Evolutionary conservation across 495 filamentous ascomycete genomes (phyloP).

Genomic region (Podospora australis): DNA sequence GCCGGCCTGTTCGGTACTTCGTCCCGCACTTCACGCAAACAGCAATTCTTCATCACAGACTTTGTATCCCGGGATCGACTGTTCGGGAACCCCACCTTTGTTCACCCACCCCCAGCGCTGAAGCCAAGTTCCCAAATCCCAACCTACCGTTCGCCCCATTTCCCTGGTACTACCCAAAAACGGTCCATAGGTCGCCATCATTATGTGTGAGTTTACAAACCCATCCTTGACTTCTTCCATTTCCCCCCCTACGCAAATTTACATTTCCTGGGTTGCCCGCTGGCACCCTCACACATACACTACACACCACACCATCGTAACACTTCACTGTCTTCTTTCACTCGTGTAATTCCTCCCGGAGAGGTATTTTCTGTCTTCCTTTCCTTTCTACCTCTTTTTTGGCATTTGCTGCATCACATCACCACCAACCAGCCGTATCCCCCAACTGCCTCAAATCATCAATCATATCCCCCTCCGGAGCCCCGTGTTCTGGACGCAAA

Average conservation of each 20-base stretch:
- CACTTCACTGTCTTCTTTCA: not conserved
- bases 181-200: not conserved
- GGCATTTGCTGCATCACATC: not conserved
- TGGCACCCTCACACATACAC: too few species aligned
- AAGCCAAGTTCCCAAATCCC: too few species aligned
- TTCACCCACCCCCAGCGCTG: not conserved
- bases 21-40: too few species aligned
- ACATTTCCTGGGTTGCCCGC: too few species aligned
- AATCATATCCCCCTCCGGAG: not conserved
- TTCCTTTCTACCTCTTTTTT: not conserved
- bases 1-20: too few species aligned
- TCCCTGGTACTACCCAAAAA: not conserved
- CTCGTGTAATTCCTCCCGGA: not conserved
- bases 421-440: not conserved
- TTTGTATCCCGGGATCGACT: not conserved
- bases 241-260: not conserved
- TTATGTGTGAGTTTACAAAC: not conserved
- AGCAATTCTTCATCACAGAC: too few species aligned
- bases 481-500: too few species aligned
- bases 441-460: not conserved
- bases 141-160: not conserved
- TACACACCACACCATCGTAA: not conserved
- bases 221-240: too few species aligned
- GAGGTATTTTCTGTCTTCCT: too few species aligned
- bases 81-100: slow-evolving; percentile 1